These are phyloP conservation scores for Rhododendron molle DNA, from an alignment of 148 eudicot genomes.

Conservation along the genomic window DNA sequence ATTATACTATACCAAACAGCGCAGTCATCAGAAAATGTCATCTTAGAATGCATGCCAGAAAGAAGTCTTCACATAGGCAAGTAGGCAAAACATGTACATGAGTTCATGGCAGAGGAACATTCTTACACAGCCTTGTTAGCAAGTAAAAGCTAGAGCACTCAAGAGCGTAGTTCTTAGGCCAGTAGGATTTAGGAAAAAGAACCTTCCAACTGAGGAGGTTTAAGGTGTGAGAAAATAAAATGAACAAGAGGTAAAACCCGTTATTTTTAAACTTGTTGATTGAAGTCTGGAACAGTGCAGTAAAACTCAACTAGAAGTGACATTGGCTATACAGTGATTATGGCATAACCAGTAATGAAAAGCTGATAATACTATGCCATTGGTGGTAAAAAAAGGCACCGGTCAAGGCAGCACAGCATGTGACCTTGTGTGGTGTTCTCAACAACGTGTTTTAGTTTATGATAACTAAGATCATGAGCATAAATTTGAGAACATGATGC, in stretches of 20 bases:
- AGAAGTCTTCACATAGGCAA: not conserved
- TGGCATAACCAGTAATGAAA: not conserved
- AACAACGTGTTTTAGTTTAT: not conserved
- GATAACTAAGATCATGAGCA: not conserved
- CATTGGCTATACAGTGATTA: not conserved
- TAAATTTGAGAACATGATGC: not conserved
- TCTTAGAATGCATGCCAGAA: not conserved
- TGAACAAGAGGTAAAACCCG: not conserved
- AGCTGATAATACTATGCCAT: not conserved
- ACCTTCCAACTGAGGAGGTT: not conserved
- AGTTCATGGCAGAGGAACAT: not conserved
- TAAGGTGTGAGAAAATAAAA: not conserved
- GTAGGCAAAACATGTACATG: not conserved
- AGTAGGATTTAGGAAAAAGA: not conserved
- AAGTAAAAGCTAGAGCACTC: not conserved
- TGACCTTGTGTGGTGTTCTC: not conserved
- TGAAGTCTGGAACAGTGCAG: not conserved
- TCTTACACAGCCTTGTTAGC: not conserved
- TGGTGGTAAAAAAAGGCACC: not conserved
- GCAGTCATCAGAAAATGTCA: constrained; percentile 11
- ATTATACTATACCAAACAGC: constrained; percentile 53
- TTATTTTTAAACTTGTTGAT: not conserved
- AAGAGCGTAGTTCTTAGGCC: not conserved
- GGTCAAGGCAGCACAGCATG: not conserved
- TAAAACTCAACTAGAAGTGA: not conserved